Percentiles rank a stretch among this genome's conserved stretches.
These are phyloP conservation scores for Zychaea mexicana DNA, from an alignment of 371 early-diverging fungal species.

Conservation along the genomic window DNA sequence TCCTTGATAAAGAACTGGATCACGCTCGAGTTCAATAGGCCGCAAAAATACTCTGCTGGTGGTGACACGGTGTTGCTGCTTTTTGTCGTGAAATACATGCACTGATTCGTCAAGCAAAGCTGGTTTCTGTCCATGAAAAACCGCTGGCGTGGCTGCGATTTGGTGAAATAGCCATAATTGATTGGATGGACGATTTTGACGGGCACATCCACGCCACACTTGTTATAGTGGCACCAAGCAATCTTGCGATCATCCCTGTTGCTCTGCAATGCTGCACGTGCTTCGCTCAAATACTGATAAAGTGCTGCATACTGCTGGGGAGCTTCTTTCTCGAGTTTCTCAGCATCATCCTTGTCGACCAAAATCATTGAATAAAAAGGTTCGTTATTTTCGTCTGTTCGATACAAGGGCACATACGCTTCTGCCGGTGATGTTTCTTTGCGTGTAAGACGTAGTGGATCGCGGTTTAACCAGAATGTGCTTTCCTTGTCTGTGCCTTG, in stretches of 20 bases:
- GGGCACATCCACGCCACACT: slow-evolving; percentile 55
- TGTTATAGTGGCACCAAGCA: slow-evolving; percentile 58
- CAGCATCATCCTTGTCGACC: slow-evolving; percentile 61
- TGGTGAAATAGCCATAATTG: slow-evolving; percentile 67
- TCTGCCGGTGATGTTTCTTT: slow-evolving; percentile 68
- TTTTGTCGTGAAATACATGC: slow-evolving; percentile 61
- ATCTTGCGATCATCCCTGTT: slow-evolving; percentile 41
- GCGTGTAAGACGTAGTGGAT: slow-evolving; percentile 54
- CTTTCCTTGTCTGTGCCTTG: slow-evolving; percentile 48
- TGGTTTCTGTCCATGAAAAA: slow-evolving; percentile 54
- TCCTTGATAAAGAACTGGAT: slow-evolving; percentile 56
- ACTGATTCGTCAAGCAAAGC: slow-evolving; percentile 57
- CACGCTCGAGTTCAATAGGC: slow-evolving; percentile 58
- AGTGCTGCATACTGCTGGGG: slow-evolving; percentile 21
- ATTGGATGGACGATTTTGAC: slow-evolving; percentile 68
- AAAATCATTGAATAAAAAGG: slow-evolving; percentile 51
- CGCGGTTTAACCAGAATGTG: slow-evolving; percentile 57
- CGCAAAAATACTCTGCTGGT: slow-evolving; percentile 49
- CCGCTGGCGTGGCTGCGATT: slow-evolving; percentile 58
- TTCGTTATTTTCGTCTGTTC: slow-evolving; percentile 11
- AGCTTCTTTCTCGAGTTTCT: slow-evolving; percentile 33
- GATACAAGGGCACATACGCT: slow-evolving; percentile 50
- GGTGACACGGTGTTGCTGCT: slow-evolving; percentile 19
- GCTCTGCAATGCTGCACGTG: slow-evolving; percentile 43
- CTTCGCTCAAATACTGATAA: slow-evolving; percentile 48